A percentile compares a stretch with the other conserved stretches of the same genome.
Conservation (phyloP, 1,139 yeast species). For the Insectozyma bohioensis region DNA sequence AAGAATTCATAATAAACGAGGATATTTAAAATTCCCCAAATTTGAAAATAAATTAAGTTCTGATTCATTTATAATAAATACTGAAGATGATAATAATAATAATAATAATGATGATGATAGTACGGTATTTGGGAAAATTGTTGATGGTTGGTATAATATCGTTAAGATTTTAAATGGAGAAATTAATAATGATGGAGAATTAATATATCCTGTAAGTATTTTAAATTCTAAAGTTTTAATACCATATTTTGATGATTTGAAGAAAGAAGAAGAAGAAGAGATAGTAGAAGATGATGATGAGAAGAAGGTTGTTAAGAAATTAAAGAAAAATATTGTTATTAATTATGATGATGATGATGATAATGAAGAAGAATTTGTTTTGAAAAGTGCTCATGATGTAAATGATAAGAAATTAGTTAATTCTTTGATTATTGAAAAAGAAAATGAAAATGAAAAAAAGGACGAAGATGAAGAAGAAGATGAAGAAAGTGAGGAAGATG, state of each 20-base stretch:
- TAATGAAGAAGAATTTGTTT: conserved; percentile 35
- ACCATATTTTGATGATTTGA: conserved; percentile 51
- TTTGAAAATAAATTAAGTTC: background rate
- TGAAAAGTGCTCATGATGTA: conserved; percentile 53
- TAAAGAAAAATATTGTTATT: conserved; percentile 20
- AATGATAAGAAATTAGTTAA: too few relatives aligned
- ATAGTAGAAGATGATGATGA: conserved; percentile 7
- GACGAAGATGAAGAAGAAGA: conserved; percentile 7
- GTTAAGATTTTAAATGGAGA: conserved; percentile 48
- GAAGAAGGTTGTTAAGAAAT: too few relatives aligned
- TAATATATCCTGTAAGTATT: conserved; percentile 54
- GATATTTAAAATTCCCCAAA: conserved; percentile 45
- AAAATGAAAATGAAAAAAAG: background rate
- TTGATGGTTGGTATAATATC: conserved; percentile 55
- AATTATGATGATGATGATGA: conserved; percentile 29
- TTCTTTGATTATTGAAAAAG: too few relatives aligned
- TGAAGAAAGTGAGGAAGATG: conserved; percentile 9
- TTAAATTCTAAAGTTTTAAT: conserved; percentile 39
- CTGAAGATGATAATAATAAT: conserved; percentile 2
- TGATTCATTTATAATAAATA: conserved; percentile 7
- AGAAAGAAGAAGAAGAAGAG: conserved; percentile 10
- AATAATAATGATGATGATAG: conserved; percentile 12
- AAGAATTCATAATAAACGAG: conserved; percentile 46
- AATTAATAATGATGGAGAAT: conserved; percentile 39
- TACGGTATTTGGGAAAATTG: conserved; percentile 63